A percentile compares a stretch with the other conserved stretches of the same genome.
Conservation (phyloP, 2,329 filamentous ascomycete species). For the Rhynchosporium agropyri region DNA sequence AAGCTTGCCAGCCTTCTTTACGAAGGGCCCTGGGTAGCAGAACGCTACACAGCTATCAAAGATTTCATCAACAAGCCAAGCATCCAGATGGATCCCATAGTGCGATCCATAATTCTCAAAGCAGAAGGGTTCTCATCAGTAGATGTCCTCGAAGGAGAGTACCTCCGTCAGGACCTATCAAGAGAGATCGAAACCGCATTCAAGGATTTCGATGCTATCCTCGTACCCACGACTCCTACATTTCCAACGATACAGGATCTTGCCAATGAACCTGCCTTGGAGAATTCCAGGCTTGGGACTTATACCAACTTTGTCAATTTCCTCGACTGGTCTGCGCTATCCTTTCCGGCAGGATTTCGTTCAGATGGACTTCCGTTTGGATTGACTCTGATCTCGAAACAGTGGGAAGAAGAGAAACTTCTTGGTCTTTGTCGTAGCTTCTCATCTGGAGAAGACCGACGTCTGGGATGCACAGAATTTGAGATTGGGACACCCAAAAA, state of each 20-base stretch:
- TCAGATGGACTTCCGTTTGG: slow-evolving; percentile 14
- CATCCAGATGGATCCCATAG: slow-evolving; percentile 16
- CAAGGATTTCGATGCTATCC: slow-evolving; percentile 49
- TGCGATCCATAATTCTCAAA: slow-evolving; percentile 7
- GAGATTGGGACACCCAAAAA: neutral
- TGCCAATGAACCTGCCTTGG: slow-evolving; percentile 52
- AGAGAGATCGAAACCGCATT: slow-evolving; percentile 37
- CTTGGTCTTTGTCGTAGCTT: slow-evolving; percentile 6
- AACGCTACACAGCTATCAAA: slow-evolving; percentile 18
- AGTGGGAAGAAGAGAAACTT: slow-evolving; percentile 18
- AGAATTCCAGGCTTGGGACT: slow-evolving; percentile 56
- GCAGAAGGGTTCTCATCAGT: slow-evolving; percentile 9
- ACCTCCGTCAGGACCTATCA: slow-evolving; percentile 10
- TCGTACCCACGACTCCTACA: slow-evolving; percentile 60
- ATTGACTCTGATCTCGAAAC: slow-evolving; percentile 15
- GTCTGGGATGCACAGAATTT: slow-evolving; percentile 3
- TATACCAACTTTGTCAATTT: slow-evolving; percentile 66
- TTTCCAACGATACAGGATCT: slow-evolving; percentile 56
- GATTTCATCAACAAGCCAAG: slow-evolving; percentile 15
- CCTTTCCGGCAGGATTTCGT: slow-evolving; percentile 16
- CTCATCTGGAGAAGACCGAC: neutral
- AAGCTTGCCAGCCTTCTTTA: slow-evolving; percentile 17
- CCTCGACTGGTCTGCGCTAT: slow-evolving; percentile 56
- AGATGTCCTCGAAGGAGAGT: slow-evolving; percentile 22
- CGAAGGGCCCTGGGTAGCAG: slow-evolving; percentile 19